Conservation (phyloP, 192 early-diverging fungal species). For the Mortierella hygrophila region DNA sequence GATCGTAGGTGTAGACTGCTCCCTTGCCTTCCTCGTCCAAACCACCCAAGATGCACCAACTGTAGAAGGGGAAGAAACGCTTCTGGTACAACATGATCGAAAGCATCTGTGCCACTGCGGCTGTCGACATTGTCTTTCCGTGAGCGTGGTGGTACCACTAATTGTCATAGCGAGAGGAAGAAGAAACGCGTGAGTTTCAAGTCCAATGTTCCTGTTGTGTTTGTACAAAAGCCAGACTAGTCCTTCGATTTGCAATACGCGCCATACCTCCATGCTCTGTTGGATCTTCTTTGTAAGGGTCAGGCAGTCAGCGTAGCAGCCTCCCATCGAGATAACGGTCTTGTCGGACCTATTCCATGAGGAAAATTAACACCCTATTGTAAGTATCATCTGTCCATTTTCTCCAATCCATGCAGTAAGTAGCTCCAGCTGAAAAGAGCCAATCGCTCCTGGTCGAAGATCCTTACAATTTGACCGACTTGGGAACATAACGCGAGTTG, state of each 20-base stretch:
- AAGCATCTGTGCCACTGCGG: slow-evolving; percentile 95
- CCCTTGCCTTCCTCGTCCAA: slow-evolving; percentile 92
- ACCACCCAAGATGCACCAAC: slow-evolving; percentile 91
- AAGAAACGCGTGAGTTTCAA: background rate
- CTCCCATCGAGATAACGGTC: slow-evolving; percentile 86
- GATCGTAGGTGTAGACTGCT: slow-evolving; percentile 92
- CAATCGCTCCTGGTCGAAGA: background rate
- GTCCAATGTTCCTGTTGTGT: background rate
- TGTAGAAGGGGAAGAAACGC: slow-evolving; percentile 98
- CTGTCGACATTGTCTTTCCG: slow-evolving; percentile 86
- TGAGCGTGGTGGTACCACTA: slow-evolving; percentile 94
- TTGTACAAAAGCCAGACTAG: background rate
- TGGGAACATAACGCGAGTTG: slow-evolving; percentile 94
- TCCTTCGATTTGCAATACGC: background rate
- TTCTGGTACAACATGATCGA: slow-evolving; percentile 91
- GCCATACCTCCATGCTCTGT: slow-evolving; percentile 86
- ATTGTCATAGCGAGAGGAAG: background rate
- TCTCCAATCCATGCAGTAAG: background rate
- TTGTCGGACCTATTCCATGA: slow-evolving; percentile 72
- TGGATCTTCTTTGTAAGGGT: slow-evolving; percentile 86
- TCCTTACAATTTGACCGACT: slow-evolving; percentile 84
- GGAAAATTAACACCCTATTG: background rate
- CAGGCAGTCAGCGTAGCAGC: slow-evolving; percentile 91
- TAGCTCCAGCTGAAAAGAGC: background rate
- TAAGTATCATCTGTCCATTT: background rate